phyloP scores from a whole-genome alignment of 257 asterid species.

The Leptodermis oblonga region DNA sequence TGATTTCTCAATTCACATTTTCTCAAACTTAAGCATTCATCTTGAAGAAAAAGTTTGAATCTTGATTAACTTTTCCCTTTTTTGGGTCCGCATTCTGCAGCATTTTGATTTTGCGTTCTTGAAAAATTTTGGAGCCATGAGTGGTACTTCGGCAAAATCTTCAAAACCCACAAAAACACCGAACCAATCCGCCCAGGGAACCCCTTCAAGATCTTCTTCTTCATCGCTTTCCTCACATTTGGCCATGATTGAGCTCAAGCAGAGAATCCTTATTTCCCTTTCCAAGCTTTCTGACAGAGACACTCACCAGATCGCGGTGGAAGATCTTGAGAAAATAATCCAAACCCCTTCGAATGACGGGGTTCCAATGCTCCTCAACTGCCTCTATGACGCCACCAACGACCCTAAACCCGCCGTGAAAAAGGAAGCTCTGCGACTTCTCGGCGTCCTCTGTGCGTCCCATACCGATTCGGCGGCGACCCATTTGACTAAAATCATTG shows the following conservation, averaged over 20 bases:
- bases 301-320: constrained; percentile 97
- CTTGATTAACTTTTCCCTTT: not conserved
- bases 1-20: constrained; percentile 16
- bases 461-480: constrained; percentile 65
- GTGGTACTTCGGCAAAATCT: constrained; percentile 36
- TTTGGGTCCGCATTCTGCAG: not conserved
- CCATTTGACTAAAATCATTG: constrained; percentile 83
- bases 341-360: constrained; percentile 77
- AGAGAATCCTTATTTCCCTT: constrained; percentile 72
- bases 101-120: not conserved
- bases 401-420: constrained; percentile 85
- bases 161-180: constrained; percentile 73
- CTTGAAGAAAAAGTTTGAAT: not conserved
- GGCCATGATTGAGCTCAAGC: constrained; percentile 94
- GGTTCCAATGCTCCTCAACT: constrained; percentile 82
- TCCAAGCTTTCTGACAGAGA: constrained; percentile 96
- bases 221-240: constrained; percentile 73
- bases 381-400: constrained; percentile 81
- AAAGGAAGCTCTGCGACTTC: constrained; percentile 78
- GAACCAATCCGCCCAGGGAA: constrained; percentile 30
- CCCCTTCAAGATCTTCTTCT: constrained; percentile 44
- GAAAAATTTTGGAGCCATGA: constrained; percentile 17
- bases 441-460: constrained; percentile 58
- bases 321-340: constrained; percentile 81
- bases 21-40: constrained; percentile 1